These are phyloP conservation scores for Bipolaris bicolor DNA, from an alignment of 2,329 filamentous ascomycete genomes.

Conservation along the genomic window DNA sequence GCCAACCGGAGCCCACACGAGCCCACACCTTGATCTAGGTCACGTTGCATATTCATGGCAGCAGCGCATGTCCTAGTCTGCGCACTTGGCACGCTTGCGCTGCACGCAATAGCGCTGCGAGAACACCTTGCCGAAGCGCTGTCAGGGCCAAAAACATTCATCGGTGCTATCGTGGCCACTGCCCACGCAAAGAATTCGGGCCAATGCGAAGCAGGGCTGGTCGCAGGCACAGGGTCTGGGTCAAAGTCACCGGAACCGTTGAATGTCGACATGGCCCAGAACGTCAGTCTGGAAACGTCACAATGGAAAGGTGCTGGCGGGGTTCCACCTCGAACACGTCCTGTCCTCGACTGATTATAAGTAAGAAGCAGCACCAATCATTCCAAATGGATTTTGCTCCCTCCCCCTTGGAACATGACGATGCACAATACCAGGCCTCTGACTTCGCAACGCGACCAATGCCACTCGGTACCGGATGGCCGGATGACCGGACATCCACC, in stretches of 20 bases:
- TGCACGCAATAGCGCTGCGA: background rate
- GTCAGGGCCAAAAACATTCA: background rate
- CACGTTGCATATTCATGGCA: conserved; percentile 14
- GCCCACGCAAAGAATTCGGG: background rate
- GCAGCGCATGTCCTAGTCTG: conserved; percentile 1
- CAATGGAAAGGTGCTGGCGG: background rate
- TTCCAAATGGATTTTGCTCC: background rate
- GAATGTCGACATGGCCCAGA: background rate
- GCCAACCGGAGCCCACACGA: conserved; percentile 4
- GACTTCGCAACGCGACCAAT: background rate
- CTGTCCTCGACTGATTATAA: background rate
- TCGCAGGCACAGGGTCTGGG: background rate
- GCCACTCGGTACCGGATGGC: background rate
- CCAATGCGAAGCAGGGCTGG: background rate
- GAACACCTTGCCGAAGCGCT: background rate
- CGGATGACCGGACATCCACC: background rate
- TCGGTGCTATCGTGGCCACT: background rate
- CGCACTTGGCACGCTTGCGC: background rate
- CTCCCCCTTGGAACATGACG: background rate
- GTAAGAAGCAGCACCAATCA: background rate
- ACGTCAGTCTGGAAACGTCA: background rate
- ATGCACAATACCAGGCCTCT: background rate
- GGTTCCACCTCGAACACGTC: background rate
- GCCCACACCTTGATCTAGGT: conserved; percentile 7
- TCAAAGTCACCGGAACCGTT: background rate